Conservation (phyloP, 805 yeast genomes). For the Naumovozyma castellii region DNA sequence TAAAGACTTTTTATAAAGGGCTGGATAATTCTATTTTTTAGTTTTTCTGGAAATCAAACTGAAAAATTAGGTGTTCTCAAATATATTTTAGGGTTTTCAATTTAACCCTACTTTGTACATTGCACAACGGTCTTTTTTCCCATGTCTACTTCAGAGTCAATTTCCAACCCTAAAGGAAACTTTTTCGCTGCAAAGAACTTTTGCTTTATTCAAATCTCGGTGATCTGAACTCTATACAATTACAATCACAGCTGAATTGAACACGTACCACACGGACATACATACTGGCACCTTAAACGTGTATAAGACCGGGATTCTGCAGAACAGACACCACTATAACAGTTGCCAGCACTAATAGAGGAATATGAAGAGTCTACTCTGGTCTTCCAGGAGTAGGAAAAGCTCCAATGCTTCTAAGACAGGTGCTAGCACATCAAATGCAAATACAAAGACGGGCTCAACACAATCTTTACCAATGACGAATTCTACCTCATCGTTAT, state of each 20-base stretch:
- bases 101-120: too few relatives aligned
- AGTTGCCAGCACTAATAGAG: too few relatives aligned
- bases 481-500: constrained; percentile 4
- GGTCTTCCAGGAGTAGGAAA: constrained; percentile 18
- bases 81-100: too few relatives aligned
- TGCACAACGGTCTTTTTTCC: background rate
- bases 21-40: too few relatives aligned
- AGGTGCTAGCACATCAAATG: constrained; percentile 1
- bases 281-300: too few relatives aligned
- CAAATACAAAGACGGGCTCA: background rate
- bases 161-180: background rate
- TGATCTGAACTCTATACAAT: background rate
- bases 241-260: too few relatives aligned
- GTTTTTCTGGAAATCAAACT: too few relatives aligned
- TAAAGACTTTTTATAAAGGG: too few relatives aligned
- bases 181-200: background rate
- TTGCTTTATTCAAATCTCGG: background rate
- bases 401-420: constrained; percentile 4
- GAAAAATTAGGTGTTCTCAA: too few relatives aligned
- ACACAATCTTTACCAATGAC: background rate
- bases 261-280: background rate
- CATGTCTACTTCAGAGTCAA: background rate
- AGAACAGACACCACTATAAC: too few relatives aligned
- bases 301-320: too few relatives aligned
- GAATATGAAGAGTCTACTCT: constrained; percentile 18